Percentiles rank a stretch among this genome's conserved stretches.
phyloP scores from a whole-genome alignment of 345 rosid species.

The Syzygium grande region DNA sequence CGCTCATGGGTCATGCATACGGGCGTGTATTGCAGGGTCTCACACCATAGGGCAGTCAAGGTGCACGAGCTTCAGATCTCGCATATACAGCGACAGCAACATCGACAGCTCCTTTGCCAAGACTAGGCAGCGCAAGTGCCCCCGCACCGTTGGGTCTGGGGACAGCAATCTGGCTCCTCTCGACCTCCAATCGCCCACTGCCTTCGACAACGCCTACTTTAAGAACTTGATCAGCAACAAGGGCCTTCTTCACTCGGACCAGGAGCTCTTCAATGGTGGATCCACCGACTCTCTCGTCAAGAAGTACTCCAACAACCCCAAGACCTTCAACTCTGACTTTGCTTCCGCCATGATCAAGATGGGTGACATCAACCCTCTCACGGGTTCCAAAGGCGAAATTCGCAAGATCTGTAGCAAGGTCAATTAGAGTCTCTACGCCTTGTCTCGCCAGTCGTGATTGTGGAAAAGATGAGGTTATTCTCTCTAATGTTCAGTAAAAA shows the following conservation, averaged over 20 bases:
- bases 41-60: conserved; percentile 52
- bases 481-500: not conserved
- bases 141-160: conserved; percentile 7
- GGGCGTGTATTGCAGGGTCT: not conserved
- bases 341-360: conserved; percentile 3
- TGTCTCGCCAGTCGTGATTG: not conserved
- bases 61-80: conserved; percentile 23
- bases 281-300: conserved; percentile 32
- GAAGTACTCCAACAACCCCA: conserved; percentile 27
- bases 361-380: conserved; percentile 1
- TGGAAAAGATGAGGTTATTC: not conserved
- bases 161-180: conserved; percentile 21
- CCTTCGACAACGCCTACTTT: conserved; percentile 47
- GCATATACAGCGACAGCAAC: conserved; percentile 36
- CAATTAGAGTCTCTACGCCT: not conserved
- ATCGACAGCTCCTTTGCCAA: conserved; percentile 28
- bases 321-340: conserved; percentile 9
- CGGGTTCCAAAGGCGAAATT: not conserved
- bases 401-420: not conserved
- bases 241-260: conserved; percentile 47
- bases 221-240: conserved; percentile 36
- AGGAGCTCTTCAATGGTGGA: conserved; percentile 31
- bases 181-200: conserved; percentile 41
- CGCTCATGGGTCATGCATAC: not conserved
- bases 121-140: conserved; percentile 32